Evolutionary conservation across 768 basidiomycete genomes (phyloP), one percentile per base, ranked within the genome.

Genomic region (Naematelia aurantialba): DNA sequence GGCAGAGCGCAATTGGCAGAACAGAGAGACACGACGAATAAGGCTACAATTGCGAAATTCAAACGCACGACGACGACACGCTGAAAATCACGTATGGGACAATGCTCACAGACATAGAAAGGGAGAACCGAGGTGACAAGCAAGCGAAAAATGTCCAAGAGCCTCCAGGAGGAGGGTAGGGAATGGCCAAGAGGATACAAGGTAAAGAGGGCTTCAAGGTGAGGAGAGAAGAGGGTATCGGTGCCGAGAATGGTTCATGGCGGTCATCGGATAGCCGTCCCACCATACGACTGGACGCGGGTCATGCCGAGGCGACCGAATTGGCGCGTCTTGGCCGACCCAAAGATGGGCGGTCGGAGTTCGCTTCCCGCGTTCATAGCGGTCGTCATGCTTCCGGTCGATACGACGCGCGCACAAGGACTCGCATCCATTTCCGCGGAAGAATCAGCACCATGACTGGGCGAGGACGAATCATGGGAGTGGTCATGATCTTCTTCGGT

Each of bases 381-480:
- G 42, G n/a, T 48, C 52, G 24, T n/a, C 31, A 52, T 30, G 34
- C 26, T 29, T 5, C 45, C 50, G 60, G 61, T 62, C 19, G 63
- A 65, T 29, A 53, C 61, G 3, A 67, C 60, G 34, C 74, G 86
- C 2, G 89, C 89, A 78, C 91, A 94, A 3, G 91, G 91, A 67
- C 89, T 91, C 68, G 89, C 89, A 13, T 88, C 89, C 86, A 74
- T 89, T 88, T 8, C 81, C 48, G 39, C 53, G 42, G 56, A 56
- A 44, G 59, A 59, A 5, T 39, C 34, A 39, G 34, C 34, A 17
- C 34, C 34, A 39, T 39, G 34, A 39, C 34, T 39, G 17, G 34
- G 34, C 34, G 34, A 39, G 8, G 59, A 79, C 2, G 63, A 69
- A 22, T 81, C 83, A 39, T 39, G n/a, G n/a, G n/a, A n/a, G 57